These are phyloP conservation scores for Aspergillus nomiae DNA, from an alignment of 2,329 filamentous ascomycete species.

Conservation along the genomic window DNA sequence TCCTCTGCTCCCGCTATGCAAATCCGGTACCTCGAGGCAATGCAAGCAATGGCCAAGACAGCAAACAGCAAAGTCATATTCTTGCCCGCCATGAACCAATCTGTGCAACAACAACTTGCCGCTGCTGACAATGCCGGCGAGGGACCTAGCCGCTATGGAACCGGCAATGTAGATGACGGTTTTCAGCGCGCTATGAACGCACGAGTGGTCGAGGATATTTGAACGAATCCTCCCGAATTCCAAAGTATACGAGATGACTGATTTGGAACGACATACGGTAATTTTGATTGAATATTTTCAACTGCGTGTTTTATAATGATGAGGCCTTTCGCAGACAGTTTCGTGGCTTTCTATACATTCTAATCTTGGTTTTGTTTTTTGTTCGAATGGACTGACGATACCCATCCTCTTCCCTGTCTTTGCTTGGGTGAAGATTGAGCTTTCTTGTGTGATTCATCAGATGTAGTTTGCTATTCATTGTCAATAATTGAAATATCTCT, in stretches of 20 bases:
- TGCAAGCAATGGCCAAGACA: slow-evolving; percentile 97
- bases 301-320: neutral
- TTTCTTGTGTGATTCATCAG: neutral
- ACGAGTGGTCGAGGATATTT: slow-evolving; percentile 83
- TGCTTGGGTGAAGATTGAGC: neutral
- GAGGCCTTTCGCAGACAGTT: neutral
- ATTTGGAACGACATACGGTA: slow-evolving; percentile 20
- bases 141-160: slow-evolving; percentile 55
- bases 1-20: slow-evolving; percentile 95
- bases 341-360: neutral
- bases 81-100: slow-evolving; percentile 68
- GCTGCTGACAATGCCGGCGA: slow-evolving; percentile 56
- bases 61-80: slow-evolving; percentile 89
- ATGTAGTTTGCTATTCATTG: neutral
- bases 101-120: slow-evolving; percentile 53
- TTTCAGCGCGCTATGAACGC: slow-evolving; percentile 83
- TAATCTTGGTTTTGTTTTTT: slow-evolving; percentile 15
- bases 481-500: neutral
- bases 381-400: slow-evolving; percentile 32
- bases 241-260: slow-evolving; percentile 5
- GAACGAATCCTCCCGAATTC: slow-evolving; percentile 29
- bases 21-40: slow-evolving; percentile 95
- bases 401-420: slow-evolving; percentile 32
- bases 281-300: slow-evolving; percentile 3
- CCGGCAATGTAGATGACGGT: slow-evolving; percentile 55